A percentile compares a stretch with the other conserved stretches of the same genome.
Evolutionary conservation across 805 yeast genomes (phyloP).

Genomic region (Scheffersomyces amazonensis): DNA sequence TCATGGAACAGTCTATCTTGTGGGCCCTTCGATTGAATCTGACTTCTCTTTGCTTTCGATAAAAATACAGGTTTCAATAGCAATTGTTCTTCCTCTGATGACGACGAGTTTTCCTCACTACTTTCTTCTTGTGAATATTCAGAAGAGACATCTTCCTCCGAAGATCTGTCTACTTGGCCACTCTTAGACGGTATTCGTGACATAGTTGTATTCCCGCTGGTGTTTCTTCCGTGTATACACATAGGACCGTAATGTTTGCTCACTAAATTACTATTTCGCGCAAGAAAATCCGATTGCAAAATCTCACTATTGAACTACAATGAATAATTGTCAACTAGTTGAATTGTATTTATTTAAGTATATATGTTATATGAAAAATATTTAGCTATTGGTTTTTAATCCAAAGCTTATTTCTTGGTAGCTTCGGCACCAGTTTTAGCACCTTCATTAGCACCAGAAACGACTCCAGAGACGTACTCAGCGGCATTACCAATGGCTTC

Average conservation of each 20-base stretch:
- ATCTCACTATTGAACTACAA: too few relatives aligned
- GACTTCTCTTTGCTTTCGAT: slow-evolving; percentile 6
- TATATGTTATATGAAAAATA: too few relatives aligned
- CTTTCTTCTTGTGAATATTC: background rate
- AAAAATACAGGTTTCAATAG: slow-evolving; percentile 12
- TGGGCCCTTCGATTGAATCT: background rate
- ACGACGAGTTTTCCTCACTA: slow-evolving; percentile 2
- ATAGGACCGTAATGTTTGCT: too few relatives aligned
- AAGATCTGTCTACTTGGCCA: too few relatives aligned
- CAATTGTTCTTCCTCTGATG: slow-evolving; percentile 8
- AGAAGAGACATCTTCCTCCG: background rate
- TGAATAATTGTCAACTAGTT: too few relatives aligned
- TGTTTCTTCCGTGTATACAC: too few relatives aligned
- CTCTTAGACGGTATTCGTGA: too few relatives aligned
- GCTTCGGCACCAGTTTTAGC: slow-evolving; percentile 33
- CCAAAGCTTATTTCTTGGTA: background rate
- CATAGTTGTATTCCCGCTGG: too few relatives aligned
- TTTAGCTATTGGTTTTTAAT: too few relatives aligned
- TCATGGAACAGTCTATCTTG: background rate
- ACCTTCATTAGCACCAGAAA: slow-evolving; percentile 59
- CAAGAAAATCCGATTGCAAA: too few relatives aligned
- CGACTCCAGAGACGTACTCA: slow-evolving; percentile 49
- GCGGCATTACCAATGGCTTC: slow-evolving; percentile 54
- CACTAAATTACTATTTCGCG: too few relatives aligned
- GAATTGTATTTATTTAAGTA: too few relatives aligned